Evolutionary conservation across 148 eudicot genomes (phyloP), one percentile per base, ranked within the genome.

Genomic region (Rheum nobile): DNA sequence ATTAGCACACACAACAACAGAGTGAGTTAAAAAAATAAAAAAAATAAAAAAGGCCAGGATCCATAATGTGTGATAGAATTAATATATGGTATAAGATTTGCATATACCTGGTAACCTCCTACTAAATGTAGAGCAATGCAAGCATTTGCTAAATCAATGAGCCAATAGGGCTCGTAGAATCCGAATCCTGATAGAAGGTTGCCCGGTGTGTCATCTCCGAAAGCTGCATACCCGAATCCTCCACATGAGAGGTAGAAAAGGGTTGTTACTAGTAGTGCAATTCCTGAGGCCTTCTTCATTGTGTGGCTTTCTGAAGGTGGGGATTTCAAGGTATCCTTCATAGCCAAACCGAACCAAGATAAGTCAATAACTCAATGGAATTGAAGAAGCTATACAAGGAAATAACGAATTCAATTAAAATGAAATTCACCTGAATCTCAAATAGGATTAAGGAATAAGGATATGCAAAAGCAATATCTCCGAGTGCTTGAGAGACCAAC

Each of bases 401-500:
- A 35, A 35, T 41, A n/a, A 41, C 43, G 6, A 2, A 2, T 41
- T 41, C 11, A 41, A 8, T 41, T 41, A 24, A 50, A 74, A 42
- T 29, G 24, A 7, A n/a, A 13, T 54, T 14, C 38, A 94, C 97
- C 93, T 86, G 92, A 80, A 91, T 87, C 71, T 94, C 91, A 26
- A 89, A 80, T 41, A 89, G 80, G 69, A 91, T 85, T 44, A 83
- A 24, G 11, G 96, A 84, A 77, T 81, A 93, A 10, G 96, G 89
- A 75, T 76, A 91, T 76, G 97, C 97, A 87, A 91, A 94, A 47
- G 96, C 96, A 72, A 91, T 85, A 81, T 89, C 93, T 55, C 98
- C 98, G 26, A 94, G 72, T 52, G 93, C 93, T 87, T 89, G 93
- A 69, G 89, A 80, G 19, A 88, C 85, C 42, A 80, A 72, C 93